A percentile compares a stretch with the other conserved stretches of the same genome.
These are phyloP conservation scores for Coleophoma crateriformis DNA, from an alignment of 2,329 filamentous ascomycete genomes.

Conservation along the genomic window DNA sequence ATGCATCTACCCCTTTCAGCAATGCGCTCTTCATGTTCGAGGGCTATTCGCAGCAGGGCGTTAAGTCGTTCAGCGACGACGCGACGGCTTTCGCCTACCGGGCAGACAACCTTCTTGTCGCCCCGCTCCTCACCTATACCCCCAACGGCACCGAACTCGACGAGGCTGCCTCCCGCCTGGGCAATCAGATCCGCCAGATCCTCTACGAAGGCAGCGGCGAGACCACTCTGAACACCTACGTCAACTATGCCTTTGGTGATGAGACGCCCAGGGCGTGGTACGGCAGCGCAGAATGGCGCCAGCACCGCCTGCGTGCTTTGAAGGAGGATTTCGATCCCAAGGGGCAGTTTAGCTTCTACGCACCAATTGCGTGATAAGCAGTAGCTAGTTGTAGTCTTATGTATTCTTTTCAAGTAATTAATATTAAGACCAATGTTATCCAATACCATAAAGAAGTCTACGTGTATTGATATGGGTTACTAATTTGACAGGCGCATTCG, in stretches of 20 bases:
- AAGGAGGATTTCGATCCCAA: slow-evolving; percentile 44
- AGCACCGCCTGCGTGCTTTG: slow-evolving; percentile 35
- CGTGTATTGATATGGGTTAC: too few relatives aligned
- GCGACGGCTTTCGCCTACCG: slow-evolving; percentile 41
- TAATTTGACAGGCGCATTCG: too few relatives aligned
- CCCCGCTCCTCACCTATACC: slow-evolving; percentile 31
- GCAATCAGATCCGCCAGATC: slow-evolving; percentile 31
- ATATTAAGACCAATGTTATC: too few relatives aligned
- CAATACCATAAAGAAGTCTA: too few relatives aligned
- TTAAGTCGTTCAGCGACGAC: slow-evolving; percentile 29
- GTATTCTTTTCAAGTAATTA: too few relatives aligned
- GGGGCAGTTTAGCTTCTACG: slow-evolving; percentile 38
- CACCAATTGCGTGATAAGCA: slow-evolving; percentile 26
- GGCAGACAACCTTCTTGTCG: slow-evolving; percentile 34
- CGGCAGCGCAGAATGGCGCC: slow-evolving; percentile 42
- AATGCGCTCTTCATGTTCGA: slow-evolving; percentile 49
- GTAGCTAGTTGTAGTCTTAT: too few relatives aligned
- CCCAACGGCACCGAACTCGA: slow-evolving; percentile 28
- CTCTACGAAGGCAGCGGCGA: slow-evolving; percentile 29
- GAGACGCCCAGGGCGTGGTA: slow-evolving; percentile 38
- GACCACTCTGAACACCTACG: slow-evolving; percentile 32
- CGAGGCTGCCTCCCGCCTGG: slow-evolving; percentile 26
- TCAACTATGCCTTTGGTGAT: slow-evolving; percentile 47
- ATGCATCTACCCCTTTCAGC: slow-evolving; percentile 23
- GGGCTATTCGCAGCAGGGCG: slow-evolving; percentile 42